These are phyloP conservation scores for Cardamine occulta DNA, from an alignment of 345 rosid genomes.

Conservation along the genomic window DNA sequence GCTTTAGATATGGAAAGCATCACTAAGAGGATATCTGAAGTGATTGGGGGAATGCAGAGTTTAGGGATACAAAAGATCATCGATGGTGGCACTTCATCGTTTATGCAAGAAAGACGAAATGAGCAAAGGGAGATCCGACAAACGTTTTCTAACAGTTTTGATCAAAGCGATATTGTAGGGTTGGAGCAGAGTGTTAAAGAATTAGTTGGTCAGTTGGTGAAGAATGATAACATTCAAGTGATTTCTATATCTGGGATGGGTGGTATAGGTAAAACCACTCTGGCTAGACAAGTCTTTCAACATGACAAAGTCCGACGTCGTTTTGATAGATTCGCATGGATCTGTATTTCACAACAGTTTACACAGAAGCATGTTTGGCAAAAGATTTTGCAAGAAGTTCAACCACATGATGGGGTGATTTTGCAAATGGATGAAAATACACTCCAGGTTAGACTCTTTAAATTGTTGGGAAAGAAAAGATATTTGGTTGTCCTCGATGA, in stretches of 20 bases:
- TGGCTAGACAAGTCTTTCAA: conserved; percentile 41
- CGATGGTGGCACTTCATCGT: background rate
- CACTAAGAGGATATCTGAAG: conserved; percentile 30
- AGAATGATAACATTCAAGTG: background rate
- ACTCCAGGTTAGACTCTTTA: too few relatives aligned
- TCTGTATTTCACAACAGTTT: conserved; percentile 42
- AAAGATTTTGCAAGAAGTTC: conserved; percentile 28
- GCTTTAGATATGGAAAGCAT: conserved; percentile 18
- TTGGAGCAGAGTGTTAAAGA: conserved; percentile 27
- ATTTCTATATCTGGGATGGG: conserved; percentile 56
- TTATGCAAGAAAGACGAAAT: conserved; percentile 15
- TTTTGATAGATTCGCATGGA: conserved; percentile 7
- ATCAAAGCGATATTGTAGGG: conserved; percentile 45
- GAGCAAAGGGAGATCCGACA: conserved; percentile 11
- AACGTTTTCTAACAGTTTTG: conserved; percentile 31
- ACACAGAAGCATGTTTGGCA: conserved; percentile 33
- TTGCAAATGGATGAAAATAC: too few relatives aligned
- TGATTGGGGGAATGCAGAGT: conserved; percentile 33
- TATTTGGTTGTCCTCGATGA: too few relatives aligned
- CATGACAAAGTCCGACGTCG: conserved; percentile 24
- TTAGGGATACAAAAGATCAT: conserved; percentile 29
- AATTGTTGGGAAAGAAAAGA: too few relatives aligned
- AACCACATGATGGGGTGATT: too few relatives aligned
- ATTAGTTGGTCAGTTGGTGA: conserved; percentile 34
- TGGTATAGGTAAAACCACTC: conserved; percentile 56